These are phyloP conservation scores for Macrotyloma uniflorum DNA, from an alignment of 306 rosid genomes.

Conservation along the genomic window DNA sequence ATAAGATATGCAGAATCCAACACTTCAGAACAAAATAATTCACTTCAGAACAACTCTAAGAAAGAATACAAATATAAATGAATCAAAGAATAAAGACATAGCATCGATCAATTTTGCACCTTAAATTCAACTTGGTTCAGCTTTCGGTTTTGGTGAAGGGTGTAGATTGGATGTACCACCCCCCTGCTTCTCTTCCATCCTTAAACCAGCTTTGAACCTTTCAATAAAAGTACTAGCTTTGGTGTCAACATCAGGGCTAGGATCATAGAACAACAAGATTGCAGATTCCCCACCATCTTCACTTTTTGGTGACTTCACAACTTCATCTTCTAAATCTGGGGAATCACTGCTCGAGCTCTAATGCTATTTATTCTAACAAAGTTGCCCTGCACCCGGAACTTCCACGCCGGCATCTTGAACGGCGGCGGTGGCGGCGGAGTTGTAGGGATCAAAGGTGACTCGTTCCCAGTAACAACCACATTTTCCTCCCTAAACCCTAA, in stretches of 20 bases:
- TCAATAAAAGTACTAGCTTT: constrained; percentile 81
- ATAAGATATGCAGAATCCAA: background rate
- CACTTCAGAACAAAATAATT: too few relatives aligned
- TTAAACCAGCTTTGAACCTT: constrained; percentile 71
- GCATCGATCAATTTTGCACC: too few relatives aligned
- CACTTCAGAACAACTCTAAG: background rate
- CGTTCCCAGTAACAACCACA: constrained; percentile 42
- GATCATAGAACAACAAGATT: constrained; percentile 48
- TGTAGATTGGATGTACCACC: constrained; percentile 56
- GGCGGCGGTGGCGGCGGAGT: constrained; percentile 81
- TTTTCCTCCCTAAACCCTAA: too few relatives aligned
- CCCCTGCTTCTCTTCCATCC: constrained; percentile 64
- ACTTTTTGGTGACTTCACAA: constrained; percentile 46
- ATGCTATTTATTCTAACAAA: constrained; percentile 72
- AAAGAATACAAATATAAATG: constrained; percentile 18
- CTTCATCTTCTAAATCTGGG: constrained; percentile 60
- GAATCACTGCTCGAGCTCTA: constrained; percentile 57
- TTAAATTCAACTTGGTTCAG: constrained; percentile 22
- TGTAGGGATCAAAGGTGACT: constrained; percentile 59
- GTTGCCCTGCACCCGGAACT: constrained; percentile 65
- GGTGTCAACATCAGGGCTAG: constrained; percentile 77
- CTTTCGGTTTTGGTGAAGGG: constrained; percentile 25
- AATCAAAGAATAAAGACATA: background rate
- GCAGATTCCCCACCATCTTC: constrained; percentile 43
- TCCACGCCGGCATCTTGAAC: constrained; percentile 59